These are phyloP conservation scores for Neoarthrinium moseri DNA, from an alignment of 2,329 filamentous ascomycete genomes.

Conservation along the genomic window DNA sequence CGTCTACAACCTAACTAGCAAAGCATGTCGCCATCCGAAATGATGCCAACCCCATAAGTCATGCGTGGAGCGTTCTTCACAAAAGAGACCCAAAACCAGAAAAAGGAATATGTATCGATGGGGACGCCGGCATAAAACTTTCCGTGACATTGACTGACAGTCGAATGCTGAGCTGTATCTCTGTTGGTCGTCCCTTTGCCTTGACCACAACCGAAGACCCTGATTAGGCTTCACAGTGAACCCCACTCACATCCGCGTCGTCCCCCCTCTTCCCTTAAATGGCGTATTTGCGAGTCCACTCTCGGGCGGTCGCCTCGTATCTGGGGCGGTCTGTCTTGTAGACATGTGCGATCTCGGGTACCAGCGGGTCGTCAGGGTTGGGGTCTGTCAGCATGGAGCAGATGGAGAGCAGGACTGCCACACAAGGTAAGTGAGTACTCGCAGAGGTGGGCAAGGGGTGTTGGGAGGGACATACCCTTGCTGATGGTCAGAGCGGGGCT, in stretches of 20 bases:
- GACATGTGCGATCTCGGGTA: conserved; percentile 97
- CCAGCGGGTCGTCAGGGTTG: conserved; percentile 97
- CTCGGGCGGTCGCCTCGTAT: conserved; percentile 94
- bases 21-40: neutral
- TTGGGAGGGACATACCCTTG: conserved; percentile 66
- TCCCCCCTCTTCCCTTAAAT: conserved; percentile 54
- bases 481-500: conserved; percentile 97
- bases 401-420: conserved; percentile 96
- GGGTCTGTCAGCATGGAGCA: conserved; percentile 99
- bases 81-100: conserved; percentile 7
- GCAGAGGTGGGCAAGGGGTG: no score
- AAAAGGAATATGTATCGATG: conserved; percentile 6
- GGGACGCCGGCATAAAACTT: neutral
- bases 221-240: no score
- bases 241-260: neutral
- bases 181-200: no score
- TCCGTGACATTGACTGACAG: neutral
- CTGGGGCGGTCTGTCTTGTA: conserved; percentile 98
- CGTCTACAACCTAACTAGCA: conserved; percentile 6
- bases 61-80: conserved; percentile 1
- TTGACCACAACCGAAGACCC: no score
- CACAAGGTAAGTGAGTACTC: conserved; percentile 2
- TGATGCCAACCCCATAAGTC: conserved; percentile 5
- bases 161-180: neutral
- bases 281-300: conserved; percentile 99